Evolutionary conservation across 176 grass and related monocot genomes (phyloP), one percentile per base, ranked within the genome.

Genomic region (Aegilops sharonensis): DNA sequence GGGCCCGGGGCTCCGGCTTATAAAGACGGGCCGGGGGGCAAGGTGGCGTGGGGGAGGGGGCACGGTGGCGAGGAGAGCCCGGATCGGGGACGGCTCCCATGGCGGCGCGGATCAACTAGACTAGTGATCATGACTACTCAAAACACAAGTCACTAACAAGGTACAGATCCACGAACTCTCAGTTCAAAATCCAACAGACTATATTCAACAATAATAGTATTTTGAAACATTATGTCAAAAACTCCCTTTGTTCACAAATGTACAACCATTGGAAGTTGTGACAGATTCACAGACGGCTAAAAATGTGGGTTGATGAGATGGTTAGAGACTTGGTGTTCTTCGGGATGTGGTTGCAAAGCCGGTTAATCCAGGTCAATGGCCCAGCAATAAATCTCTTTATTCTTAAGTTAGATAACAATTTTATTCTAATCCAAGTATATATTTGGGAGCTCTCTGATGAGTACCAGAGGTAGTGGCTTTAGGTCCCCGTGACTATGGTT

Each of bases 131-230:
- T 4, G 20, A 68, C 9, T 43, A 83, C n/a, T 73, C 70, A 45
- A 73, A 36, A 73, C 47, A 11, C 42, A 61, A 61, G 2, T 70
- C 15, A 37, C 21, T 62, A 48, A 21, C 17, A 6, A 78, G 21
- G 70, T 77, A 70, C 10, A 68, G 21, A 43, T 61, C 32, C 36
- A 75, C 63, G 69, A 60, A 21, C 52, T 71, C 40, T 11, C 15
- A 83, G 36, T 81, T 61, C 35, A 78, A 68, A 78, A 78, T 61
- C 39, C 47, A 68, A 60, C 9, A 75, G 61, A 47, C 23, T 61
- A 43, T 11, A 35, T 60, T 78, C 36, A 70, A 75, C 40, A 32
- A 77, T 12, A 12, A 12, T 39, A 45, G 42, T 45, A 45, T 45
- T 45, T 12, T 30, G 11, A 69, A 78, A 30, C 32, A 30, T 45